phyloP scores from a whole-genome alignment of 352 stramenopile genomes.

The Phytophthora foliorum region DNA sequence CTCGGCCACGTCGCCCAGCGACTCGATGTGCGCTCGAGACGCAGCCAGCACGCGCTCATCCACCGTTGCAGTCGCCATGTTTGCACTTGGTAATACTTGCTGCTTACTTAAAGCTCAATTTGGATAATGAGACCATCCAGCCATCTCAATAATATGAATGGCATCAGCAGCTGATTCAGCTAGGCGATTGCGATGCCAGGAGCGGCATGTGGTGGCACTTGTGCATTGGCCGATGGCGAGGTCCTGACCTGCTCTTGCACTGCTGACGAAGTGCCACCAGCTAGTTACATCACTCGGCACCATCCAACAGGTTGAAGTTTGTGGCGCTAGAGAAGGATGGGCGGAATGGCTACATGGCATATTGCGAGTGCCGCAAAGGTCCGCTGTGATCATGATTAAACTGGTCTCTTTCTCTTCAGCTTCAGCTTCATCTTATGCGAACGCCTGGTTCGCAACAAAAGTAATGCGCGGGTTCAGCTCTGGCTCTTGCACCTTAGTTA shows the following conservation, averaged over 20 bases:
- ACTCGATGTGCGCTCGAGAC: slow-evolving; percentile 40
- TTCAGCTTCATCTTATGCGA: slow-evolving; percentile 20
- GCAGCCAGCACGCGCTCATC: slow-evolving; percentile 19
- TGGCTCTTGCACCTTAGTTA: not conserved
- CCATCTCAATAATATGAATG: not conserved
- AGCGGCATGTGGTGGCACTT: slow-evolving; percentile 24
- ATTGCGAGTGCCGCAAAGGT: not conserved
- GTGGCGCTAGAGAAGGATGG: slow-evolving; percentile 23
- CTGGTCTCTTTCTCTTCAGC: not conserved
- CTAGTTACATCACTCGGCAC: slow-evolving; percentile 4
- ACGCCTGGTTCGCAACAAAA: slow-evolving; percentile 5
- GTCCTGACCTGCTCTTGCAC: slow-evolving; percentile 24
- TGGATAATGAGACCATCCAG: slow-evolving; percentile 9
- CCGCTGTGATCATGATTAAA: slow-evolving; percentile 8
- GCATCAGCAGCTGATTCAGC: too few species aligned
- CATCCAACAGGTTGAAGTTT: slow-evolving; percentile 2
- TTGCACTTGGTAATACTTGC: not conserved
- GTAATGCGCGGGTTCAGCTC: slow-evolving; percentile 8
- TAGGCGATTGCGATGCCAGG: not conserved
- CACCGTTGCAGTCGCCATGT: slow-evolving; percentile 14
- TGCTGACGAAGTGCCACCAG: slow-evolving; percentile 15
- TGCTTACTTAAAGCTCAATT: slow-evolving; percentile 3
- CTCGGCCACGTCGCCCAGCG: slow-evolving; percentile 39
- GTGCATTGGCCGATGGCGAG: slow-evolving; percentile 31
- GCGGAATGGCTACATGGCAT: slow-evolving; percentile 16